phyloP scores from a whole-genome alignment of 352 stramenopile species.

The Globisporangium echinulatum region DNA sequence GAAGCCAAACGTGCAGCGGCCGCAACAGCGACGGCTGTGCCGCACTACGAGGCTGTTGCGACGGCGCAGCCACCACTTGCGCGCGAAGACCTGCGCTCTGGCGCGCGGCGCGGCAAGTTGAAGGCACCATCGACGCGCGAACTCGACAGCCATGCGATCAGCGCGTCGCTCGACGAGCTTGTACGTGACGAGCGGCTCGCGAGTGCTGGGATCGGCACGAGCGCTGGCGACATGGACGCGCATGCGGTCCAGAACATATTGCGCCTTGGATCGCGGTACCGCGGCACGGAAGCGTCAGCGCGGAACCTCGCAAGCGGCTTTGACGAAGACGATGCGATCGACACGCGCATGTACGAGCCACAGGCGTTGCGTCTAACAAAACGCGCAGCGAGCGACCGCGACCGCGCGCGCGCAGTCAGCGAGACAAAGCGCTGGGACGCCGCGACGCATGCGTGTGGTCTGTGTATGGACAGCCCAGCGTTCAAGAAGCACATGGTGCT shows the following conservation, averaged over 20 bases:
- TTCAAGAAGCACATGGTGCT: conserved; percentile 84
- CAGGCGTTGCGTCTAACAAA: conserved; percentile 50
- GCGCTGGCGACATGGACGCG: conserved; percentile 51
- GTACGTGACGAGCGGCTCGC: conserved; percentile 72
- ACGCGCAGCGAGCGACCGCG: conserved; percentile 42
- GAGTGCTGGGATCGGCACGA: conserved; percentile 28
- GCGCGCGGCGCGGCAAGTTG: conserved; percentile 63
- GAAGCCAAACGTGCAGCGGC: conserved; percentile 52
- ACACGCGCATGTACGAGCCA: conserved; percentile 52
- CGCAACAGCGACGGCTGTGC: conserved; percentile 29
- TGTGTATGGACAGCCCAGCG: conserved; percentile 57
- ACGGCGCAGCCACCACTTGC: conserved; percentile 60
- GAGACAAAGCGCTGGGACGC: conserved; percentile 68
- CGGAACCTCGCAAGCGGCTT: conserved; percentile 69
- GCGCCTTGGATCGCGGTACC: conserved; percentile 63
- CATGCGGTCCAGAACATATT: conserved; percentile 69
- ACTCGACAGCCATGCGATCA: conserved; percentile 7
- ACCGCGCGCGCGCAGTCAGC: conserved; percentile 40
- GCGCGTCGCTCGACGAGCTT: conserved; percentile 58
- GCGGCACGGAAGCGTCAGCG: conserved; percentile 56
- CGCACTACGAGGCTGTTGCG: conserved; percentile 52
- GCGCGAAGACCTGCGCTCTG: conserved; percentile 58
- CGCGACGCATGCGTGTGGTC: conserved; percentile 51
- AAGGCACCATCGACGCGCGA: conserved; percentile 13
- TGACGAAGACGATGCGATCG: conserved; percentile 75